These are phyloP conservation scores for Diatrype stigma DNA, from an alignment of 2,329 filamentous ascomycete species.

Conservation along the genomic window DNA sequence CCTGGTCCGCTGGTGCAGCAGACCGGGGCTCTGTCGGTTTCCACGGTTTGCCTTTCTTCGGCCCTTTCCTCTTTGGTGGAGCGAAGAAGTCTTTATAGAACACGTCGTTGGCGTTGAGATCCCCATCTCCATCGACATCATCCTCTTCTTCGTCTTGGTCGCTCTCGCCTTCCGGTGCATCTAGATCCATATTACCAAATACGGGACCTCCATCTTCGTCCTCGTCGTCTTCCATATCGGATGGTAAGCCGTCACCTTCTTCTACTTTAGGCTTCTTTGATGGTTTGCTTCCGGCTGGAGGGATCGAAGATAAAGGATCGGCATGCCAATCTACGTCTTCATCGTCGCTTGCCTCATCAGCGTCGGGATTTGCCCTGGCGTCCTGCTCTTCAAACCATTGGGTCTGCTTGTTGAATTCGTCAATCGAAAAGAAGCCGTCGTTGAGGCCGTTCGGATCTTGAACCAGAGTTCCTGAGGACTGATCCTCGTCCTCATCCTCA, in stretches of 20 bases:
- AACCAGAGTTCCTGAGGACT: conserved; percentile 52
- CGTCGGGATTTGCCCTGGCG: conserved; percentile 68
- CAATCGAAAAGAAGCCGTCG: conserved; percentile 96
- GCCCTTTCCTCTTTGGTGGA: conserved; percentile 69
- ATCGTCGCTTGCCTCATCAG: conserved; percentile 73
- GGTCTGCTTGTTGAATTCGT: conserved; percentile 93
- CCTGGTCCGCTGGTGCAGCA: conserved; percentile 51
- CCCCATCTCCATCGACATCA: conserved; percentile 51
- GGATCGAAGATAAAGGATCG: conserved; percentile 58
- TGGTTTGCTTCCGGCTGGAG: conserved; percentile 19
- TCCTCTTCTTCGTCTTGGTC: conserved; percentile 58
- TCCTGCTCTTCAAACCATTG: conserved; percentile 88
- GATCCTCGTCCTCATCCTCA: conserved; percentile 43
- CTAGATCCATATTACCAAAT: conserved; percentile 73
- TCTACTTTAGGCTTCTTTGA: conserved; percentile 32
- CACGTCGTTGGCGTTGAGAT: conserved; percentile 76
- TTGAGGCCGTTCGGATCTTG: conserved; percentile 83
- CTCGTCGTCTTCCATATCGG: conserved; percentile 48
- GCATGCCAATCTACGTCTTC: conserved; percentile 85
- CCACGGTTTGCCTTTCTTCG: conserved; percentile 47
- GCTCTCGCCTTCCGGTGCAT: conserved; percentile 66
- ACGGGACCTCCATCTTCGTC: conserved; percentile 76
- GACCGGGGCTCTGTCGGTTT: conserved; percentile 36
- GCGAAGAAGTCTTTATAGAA: conserved; percentile 94
- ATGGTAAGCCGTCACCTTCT: conserved; percentile 33